These are phyloP conservation scores for Quillaja saponaria DNA, from an alignment of 306 rosid genomes.

Conservation along the genomic window DNA sequence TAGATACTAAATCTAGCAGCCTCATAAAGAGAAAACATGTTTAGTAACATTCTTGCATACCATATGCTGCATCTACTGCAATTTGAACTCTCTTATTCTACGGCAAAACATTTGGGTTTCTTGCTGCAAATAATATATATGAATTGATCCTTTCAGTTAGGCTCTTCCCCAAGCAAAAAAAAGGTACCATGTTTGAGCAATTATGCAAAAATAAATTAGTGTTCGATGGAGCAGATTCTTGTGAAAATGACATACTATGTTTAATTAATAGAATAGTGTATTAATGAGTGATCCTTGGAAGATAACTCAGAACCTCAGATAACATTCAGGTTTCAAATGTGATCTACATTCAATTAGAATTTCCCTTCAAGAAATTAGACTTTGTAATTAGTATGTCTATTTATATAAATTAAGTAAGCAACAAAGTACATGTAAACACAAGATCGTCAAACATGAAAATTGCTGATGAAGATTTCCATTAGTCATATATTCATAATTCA, in stretches of 20 bases:
- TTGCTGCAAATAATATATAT: neutral
- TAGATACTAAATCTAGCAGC: neutral
- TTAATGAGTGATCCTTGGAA: too few species aligned
- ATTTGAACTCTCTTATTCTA: slow-evolving; percentile 26
- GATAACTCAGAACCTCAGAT: too few species aligned
- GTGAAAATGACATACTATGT: too few species aligned
- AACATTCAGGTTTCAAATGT: too few species aligned
- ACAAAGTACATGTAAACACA: too few species aligned
- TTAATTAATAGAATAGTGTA: too few species aligned
- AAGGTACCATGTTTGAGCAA: neutral
- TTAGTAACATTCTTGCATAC: neutral
- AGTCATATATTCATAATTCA: slow-evolving; percentile 36
- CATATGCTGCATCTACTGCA: slow-evolving; percentile 21
- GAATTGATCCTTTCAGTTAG: neutral
- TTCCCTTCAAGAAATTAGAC: too few species aligned
- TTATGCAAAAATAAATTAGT: neutral
- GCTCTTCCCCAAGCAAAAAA: neutral
- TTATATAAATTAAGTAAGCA: too few species aligned
- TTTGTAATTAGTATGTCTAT: too few species aligned
- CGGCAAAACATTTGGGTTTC: slow-evolving; percentile 18
- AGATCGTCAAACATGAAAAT: slow-evolving; percentile 15
- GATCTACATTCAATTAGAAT: too few species aligned
- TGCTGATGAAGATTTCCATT: slow-evolving; percentile 21
- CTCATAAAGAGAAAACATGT: neutral
- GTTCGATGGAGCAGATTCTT: too few species aligned